Base-by-base conservation (phyloP, 2,329 filamentous ascomycete species). In the Arthrobotrys iridis region DNA sequence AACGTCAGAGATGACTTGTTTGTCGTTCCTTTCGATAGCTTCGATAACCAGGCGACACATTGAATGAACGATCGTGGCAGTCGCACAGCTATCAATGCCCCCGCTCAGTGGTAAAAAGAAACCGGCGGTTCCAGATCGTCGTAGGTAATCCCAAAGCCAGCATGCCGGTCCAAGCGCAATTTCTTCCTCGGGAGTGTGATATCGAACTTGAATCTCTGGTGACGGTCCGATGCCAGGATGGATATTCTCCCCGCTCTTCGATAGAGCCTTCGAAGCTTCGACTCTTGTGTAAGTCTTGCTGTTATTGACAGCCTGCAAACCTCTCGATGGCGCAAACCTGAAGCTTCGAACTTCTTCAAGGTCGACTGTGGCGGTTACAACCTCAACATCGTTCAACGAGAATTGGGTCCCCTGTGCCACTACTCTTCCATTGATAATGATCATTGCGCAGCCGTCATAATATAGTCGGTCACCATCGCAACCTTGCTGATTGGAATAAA, bases 271-370 rank as follows among this genome's bases (percentile, higher is more conserved):
- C 15, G 84, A 81, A 1, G 81, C 82, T 78, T 85, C 81, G 41
- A 85, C 83, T 24, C 84, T 80, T 64, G 82, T 79, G 67, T 89
- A 88, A 5, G 82, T 80, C 24, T 82, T 82, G 0, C 83, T 82
- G 1, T 83, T 81, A 41, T 81, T 79, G 67, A 87, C 84, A 5
- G 88, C 86, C 79, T 91, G 90, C 20, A 88, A 79, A 4, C 86
- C 86, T 63, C 88, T 84, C 10, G 86, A 87, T 6, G 86, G 84
- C 0, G 84, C 83, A n/a, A 83, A 86, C 0, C 90, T 84, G 78
- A 85, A 89, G 0, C 85, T 83, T 30, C 90, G 84, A 4, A 94
- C 90, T 77, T 92, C 88, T 79, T 94, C 91, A 1, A 91, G 83
- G 78, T 91, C 89, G 4, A 91, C 84, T 0, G 88, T 91, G 1